A percentile compares a stretch with the other conserved stretches of the same genome.
Conservation (phyloP, 345 rosid species). For the Firmiana major region DNA sequence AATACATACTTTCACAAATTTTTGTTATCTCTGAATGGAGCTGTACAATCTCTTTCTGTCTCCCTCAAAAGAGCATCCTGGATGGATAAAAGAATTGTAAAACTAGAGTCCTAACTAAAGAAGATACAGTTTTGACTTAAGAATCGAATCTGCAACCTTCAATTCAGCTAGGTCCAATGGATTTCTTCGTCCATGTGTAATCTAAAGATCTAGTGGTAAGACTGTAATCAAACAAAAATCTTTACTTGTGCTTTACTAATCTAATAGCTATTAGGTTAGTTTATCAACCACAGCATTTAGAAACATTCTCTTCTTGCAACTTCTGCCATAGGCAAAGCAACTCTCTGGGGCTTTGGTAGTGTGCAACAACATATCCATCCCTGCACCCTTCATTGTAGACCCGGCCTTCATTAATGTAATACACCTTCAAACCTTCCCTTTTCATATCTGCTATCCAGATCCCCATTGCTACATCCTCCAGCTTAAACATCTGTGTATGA, state of each 20-base stretch:
- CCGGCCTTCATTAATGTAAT: constrained; percentile 58
- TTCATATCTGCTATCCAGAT: constrained; percentile 77
- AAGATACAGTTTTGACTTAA: not conserved
- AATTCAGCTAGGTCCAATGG: not conserved
- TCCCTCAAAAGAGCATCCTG: not conserved
- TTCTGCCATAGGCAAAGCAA: constrained; percentile 93
- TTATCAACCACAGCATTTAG: constrained; percentile 62
- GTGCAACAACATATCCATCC: constrained; percentile 88
- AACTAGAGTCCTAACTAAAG: not conserved
- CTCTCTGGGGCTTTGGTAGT: constrained; percentile 87
- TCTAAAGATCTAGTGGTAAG: not conserved
- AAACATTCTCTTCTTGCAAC: constrained; percentile 56
- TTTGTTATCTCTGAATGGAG: not conserved
- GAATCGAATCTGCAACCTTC: not conserved
- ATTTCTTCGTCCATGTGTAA: not conserved
- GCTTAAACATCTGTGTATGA: constrained; percentile 77
- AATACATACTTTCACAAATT: not conserved
- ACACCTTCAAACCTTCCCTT: constrained; percentile 61
- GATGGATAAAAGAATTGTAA: not conserved
- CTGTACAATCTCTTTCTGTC: not conserved
- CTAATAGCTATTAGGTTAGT: not conserved
- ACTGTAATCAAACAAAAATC: not conserved
- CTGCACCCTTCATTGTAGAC: constrained; percentile 72
- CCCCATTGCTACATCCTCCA: constrained; percentile 98
- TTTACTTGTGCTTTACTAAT: not conserved